Evolutionary conservation across 148 eudicot species (phyloP).

Genomic region (Vaccinium vitisidaea): DNA sequence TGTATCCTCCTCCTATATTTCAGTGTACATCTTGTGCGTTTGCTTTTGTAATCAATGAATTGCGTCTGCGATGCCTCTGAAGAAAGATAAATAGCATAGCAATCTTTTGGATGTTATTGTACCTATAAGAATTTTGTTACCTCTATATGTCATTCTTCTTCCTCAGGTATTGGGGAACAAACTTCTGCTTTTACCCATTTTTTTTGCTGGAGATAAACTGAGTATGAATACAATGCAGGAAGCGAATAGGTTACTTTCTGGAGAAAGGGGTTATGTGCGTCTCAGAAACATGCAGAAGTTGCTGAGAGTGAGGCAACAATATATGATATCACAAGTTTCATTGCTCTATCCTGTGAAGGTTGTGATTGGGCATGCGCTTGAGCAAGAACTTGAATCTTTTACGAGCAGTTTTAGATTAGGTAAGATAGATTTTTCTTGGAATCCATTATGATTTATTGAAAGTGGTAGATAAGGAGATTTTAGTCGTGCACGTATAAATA

Average conservation of each 20-base stretch:
- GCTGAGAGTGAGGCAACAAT: conserved; percentile 81
- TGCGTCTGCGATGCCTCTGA: not conserved
- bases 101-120: not conserved
- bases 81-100: not conserved
- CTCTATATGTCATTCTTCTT: not conserved
- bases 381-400: conserved; percentile 95
- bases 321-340: conserved; percentile 81
- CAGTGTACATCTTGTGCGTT: not conserved
- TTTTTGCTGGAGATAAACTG: not conserved
- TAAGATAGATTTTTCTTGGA: conserved; percentile 20
- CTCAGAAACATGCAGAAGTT: conserved; percentile 56
- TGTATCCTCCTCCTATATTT: not conserved
- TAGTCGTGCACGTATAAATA: not conserved
- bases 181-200: not conserved
- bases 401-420: conserved; percentile 62
- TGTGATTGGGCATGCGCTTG: conserved; percentile 58
- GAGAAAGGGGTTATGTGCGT: conserved; percentile 67
- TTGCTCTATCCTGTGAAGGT: conserved; percentile 90
- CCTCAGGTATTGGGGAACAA: not conserved
- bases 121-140: not conserved
- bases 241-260: conserved; percentile 53
- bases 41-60: not conserved
- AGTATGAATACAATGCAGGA: conserved; percentile 49
- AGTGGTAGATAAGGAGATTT: not conserved
- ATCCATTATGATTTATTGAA: not conserved